These are phyloP conservation scores for Xylaria palmicola DNA, from an alignment of 495 filamentous ascomycete species.

Conservation along the genomic window DNA sequence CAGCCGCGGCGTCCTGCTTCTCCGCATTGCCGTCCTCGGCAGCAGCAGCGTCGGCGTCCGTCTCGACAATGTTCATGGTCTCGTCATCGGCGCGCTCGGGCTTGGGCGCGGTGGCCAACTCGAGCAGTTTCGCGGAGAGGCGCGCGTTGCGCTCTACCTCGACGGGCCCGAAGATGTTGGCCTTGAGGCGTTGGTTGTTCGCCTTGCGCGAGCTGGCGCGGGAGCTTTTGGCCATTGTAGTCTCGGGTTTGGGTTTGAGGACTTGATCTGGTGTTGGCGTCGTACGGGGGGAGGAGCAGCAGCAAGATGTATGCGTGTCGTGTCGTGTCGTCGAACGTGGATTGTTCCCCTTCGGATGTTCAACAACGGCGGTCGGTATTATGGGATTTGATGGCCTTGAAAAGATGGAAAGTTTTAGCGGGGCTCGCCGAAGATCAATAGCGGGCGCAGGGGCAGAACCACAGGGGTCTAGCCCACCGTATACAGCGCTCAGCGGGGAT, in stretches of 20 bases:
- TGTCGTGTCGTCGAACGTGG: too few species aligned
- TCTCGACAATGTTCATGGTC: constrained; percentile 24
- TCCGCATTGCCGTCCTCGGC: constrained; percentile 12
- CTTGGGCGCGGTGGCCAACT: constrained; percentile 68
- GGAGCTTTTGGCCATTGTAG: constrained; percentile 77
- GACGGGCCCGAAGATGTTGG: constrained; percentile 74
- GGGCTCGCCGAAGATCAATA: constrained; percentile 13
- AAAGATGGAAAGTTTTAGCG: constrained; percentile 15
- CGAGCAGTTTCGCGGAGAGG: constrained; percentile 75
- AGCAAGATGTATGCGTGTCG: too few species aligned
- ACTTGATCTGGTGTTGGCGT: too few species aligned
- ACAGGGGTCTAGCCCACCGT: not conserved
- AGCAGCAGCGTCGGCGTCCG: constrained; percentile 28
- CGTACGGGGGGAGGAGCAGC: too few species aligned
- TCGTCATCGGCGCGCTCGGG: constrained; percentile 32
- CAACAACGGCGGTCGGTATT: too few species aligned
- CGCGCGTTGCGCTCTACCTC: constrained; percentile 73
- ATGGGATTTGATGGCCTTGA: not conserved
- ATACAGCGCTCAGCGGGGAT: not conserved
- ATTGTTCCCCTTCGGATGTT: too few species aligned
- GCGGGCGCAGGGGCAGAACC: not conserved
- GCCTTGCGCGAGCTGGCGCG: constrained; percentile 72
- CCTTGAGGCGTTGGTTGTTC: constrained; percentile 73
- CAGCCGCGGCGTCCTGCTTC: constrained; percentile 27
- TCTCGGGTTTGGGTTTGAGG: too few species aligned